A percentile compares a stretch with the other conserved stretches of the same genome.
phyloP scores from a whole-genome alignment of 495 filamentous ascomycete genomes.

The Entonaema liquescens region DNA sequence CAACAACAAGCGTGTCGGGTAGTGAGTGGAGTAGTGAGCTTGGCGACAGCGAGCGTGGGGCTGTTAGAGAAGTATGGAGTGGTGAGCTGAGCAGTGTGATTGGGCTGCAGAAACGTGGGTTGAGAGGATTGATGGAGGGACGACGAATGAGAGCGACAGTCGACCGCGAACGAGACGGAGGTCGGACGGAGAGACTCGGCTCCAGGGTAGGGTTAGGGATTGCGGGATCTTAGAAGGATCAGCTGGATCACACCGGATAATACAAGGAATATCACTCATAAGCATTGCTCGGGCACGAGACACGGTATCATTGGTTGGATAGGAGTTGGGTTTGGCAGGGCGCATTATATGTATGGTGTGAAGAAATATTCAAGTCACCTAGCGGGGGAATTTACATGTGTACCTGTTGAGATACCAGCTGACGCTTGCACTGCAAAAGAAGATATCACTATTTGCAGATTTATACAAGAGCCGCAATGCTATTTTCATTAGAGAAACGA shows the following conservation, averaged over 20 bases:
- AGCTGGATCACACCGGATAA: neutral
- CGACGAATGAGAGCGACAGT: slow-evolving; percentile 73
- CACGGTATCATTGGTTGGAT: slow-evolving; percentile 28
- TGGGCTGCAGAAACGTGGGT: slow-evolving; percentile 89
- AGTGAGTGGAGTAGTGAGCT: slow-evolving; percentile 60
- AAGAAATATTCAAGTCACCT: slow-evolving; percentile 10
- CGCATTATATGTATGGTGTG: slow-evolving; percentile 4
- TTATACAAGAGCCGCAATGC: slow-evolving; percentile 1
- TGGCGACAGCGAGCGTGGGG: slow-evolving; percentile 50
- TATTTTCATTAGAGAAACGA: neutral
- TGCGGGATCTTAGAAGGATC: slow-evolving; percentile 42
- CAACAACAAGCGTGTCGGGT: slow-evolving; percentile 56
- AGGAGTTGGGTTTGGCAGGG: slow-evolving; percentile 25
- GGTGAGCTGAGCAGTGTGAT: slow-evolving; percentile 93
- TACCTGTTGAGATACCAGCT: slow-evolving; percentile 34
- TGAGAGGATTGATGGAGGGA: slow-evolving; percentile 95
- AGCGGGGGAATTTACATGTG: slow-evolving; percentile 10
- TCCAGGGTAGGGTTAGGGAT: slow-evolving; percentile 46
- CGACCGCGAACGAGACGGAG: slow-evolving; percentile 45
- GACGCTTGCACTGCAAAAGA: slow-evolving; percentile 1
- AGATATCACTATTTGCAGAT: neutral
- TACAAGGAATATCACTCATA: slow-evolving; percentile 6
- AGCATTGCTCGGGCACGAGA: slow-evolving; percentile 22
- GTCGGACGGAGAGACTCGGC: slow-evolving; percentile 34
- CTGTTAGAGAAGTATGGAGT: slow-evolving; percentile 72